A percentile compares a stretch with the other conserved stretches of the same genome.
These are phyloP conservation scores for Phytophthora macrochlamydospora DNA, from an alignment of 352 stramenopile genomes.

Conservation along the genomic window DNA sequence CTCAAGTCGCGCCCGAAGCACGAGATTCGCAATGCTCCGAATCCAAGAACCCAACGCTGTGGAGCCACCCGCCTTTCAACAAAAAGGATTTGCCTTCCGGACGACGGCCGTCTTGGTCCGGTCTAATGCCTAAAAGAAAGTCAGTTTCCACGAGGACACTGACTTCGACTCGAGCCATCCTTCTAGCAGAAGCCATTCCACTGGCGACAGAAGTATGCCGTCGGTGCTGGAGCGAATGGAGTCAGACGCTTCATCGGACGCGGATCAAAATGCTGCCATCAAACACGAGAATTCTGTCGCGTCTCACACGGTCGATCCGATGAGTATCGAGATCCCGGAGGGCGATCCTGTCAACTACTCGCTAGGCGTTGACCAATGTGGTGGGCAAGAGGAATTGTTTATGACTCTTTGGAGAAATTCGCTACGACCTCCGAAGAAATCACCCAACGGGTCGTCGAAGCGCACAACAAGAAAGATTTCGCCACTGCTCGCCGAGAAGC, in stretches of 20 bases:
- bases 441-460: constrained; percentile 49
- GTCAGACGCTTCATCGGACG: constrained; percentile 22
- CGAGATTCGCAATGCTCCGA: constrained; percentile 27
- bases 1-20: neutral
- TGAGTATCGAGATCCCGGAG: constrained; percentile 65
- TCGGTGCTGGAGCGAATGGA: constrained; percentile 34
- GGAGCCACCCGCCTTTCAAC: constrained; percentile 61
- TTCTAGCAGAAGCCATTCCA: constrained; percentile 15
- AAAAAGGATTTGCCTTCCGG: constrained; percentile 24
- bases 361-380: constrained; percentile 75
- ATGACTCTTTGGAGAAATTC: constrained; percentile 83
- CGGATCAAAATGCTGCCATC: neutral
- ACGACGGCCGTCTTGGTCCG: constrained; percentile 15
- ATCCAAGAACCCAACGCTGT: constrained; percentile 48
- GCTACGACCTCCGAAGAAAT: constrained; percentile 40
- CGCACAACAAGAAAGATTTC: constrained; percentile 52
- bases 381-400: constrained; percentile 72
- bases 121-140: constrained; percentile 29
- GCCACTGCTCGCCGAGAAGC: constrained; percentile 58
- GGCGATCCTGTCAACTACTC: constrained; percentile 79
- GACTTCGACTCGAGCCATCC: constrained; percentile 14
- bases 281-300: neutral
- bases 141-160: constrained; percentile 34
- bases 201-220: constrained; percentile 22
- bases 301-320: constrained; percentile 24